These are phyloP conservation scores for Kodamaea restingae DNA, from an alignment of 805 yeast genomes.

Conservation along the genomic window DNA sequence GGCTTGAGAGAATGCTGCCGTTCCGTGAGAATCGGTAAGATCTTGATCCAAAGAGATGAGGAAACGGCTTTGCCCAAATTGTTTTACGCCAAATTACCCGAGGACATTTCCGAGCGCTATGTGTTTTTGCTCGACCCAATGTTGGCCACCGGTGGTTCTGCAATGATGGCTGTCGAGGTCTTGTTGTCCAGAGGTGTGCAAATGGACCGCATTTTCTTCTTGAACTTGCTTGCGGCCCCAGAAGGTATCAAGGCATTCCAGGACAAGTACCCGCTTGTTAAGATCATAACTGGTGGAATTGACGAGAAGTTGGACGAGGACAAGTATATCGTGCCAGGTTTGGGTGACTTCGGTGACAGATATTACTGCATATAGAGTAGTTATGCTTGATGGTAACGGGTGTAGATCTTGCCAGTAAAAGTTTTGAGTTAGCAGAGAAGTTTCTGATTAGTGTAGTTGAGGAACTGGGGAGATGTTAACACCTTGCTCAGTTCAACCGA, in stretches of 20 bases:
- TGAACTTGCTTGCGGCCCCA: conserved; percentile 90
- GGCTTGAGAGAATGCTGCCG: conserved; percentile 97
- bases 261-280: conserved; percentile 74
- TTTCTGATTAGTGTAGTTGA: too few relatives aligned
- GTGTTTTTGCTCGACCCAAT: conserved; percentile 93
- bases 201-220: conserved; percentile 80
- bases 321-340: conserved; percentile 86
- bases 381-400: not conserved
- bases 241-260: conserved; percentile 85
- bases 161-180: conserved; percentile 95
- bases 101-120: conserved; percentile 81
- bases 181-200: conserved; percentile 81
- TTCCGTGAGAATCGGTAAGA: conserved; percentile 93
- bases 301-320: conserved; percentile 83
- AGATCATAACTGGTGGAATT: conserved; percentile 89
- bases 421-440: too few relatives aligned
- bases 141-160: conserved; percentile 99
- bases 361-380: conserved; percentile 74
- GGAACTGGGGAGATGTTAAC: too few relatives aligned
- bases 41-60: conserved; percentile 95
- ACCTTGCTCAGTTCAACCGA: too few relatives aligned
- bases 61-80: conserved; percentile 92
- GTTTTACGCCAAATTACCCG: conserved; percentile 91
- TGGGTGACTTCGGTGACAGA: conserved; percentile 98
- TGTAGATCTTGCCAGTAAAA: too few relatives aligned